Percentiles rank a stretch among this genome's conserved stretches.
These are phyloP conservation scores for Septoria petroselini DNA, from an alignment of 2,329 filamentous ascomycete species.

Conservation along the genomic window DNA sequence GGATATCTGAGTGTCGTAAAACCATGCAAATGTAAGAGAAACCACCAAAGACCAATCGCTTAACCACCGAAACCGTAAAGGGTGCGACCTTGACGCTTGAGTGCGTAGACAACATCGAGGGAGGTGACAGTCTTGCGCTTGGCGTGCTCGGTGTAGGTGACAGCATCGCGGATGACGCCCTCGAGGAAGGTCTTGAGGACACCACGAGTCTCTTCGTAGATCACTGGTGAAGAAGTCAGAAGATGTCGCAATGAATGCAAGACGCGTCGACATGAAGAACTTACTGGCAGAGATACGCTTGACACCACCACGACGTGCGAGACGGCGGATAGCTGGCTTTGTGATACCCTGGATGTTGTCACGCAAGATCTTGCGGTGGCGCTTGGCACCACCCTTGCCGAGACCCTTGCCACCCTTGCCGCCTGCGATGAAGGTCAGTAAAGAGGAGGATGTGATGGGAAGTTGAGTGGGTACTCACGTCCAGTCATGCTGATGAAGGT, in stretches of 20 bases:
- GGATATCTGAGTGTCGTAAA: slow-evolving; percentile 39
- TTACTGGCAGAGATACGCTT: slow-evolving; percentile 98
- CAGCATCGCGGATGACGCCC: slow-evolving; percentile 73
- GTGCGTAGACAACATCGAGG: slow-evolving; percentile 61
- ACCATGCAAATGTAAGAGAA: slow-evolving; percentile 35
- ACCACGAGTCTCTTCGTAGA: slow-evolving; percentile 80
- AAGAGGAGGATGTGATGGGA: slow-evolving; percentile 20
- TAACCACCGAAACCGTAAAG: slow-evolving; percentile 69
- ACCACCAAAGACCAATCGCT: slow-evolving; percentile 30
- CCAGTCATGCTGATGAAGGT: slow-evolving; percentile 50
- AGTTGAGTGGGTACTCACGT: slow-evolving; percentile 42
- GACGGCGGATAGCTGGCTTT: slow-evolving; percentile 97
- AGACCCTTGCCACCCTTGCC: slow-evolving; percentile 97
- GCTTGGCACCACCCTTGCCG: slow-evolving; percentile 97
- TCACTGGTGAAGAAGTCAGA: slow-evolving; percentile 52
- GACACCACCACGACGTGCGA: slow-evolving; percentile 98
- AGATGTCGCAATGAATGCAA: slow-evolving; percentile 22
- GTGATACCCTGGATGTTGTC: slow-evolving; percentile 99
- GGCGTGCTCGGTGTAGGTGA: slow-evolving; percentile 80
- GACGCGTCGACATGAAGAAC: slow-evolving; percentile 16
- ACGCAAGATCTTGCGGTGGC: slow-evolving; percentile 97
- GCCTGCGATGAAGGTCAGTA: slow-evolving; percentile 53
- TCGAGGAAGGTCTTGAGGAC: slow-evolving; percentile 82
- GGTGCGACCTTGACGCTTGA: slow-evolving; percentile 63
- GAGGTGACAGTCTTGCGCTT: slow-evolving; percentile 71